Conservation (phyloP, 495 filamentous ascomycete genomes). For the Xylaria telfairii region DNA sequence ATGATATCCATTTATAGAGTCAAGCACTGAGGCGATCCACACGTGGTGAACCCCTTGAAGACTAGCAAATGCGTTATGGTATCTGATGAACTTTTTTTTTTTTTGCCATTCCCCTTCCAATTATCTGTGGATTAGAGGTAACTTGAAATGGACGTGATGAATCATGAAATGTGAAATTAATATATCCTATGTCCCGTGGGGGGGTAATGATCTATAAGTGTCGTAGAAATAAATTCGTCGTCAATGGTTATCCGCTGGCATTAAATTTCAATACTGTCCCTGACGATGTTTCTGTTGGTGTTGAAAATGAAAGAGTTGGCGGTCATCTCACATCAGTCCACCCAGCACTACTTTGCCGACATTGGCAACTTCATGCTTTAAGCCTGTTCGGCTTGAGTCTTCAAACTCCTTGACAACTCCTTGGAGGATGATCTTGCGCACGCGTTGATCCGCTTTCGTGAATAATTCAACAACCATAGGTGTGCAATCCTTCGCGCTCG, state of each 20-base stretch:
- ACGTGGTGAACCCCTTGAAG: slow-evolving; percentile 64
- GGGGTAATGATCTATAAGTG: background rate
- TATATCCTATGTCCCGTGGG: slow-evolving; percentile 7
- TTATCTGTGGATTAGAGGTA: background rate
- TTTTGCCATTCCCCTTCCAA: background rate
- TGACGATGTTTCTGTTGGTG: background rate
- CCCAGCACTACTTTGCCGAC: slow-evolving; percentile 89
- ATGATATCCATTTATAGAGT: slow-evolving; percentile 99
- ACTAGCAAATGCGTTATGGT: slow-evolving; percentile 77
- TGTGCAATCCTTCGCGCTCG: slow-evolving; percentile 66
- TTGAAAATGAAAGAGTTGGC: background rate
- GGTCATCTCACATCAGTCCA: slow-evolving; percentile 74
- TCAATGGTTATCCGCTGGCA: background rate
- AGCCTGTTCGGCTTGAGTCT: slow-evolving; percentile 74
- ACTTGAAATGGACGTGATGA: background rate
- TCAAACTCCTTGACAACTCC: slow-evolving; percentile 92
- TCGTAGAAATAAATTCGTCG: background rate
- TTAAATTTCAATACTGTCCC: background rate
- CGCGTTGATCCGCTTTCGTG: slow-evolving; percentile 81
- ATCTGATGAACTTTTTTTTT: slow-evolving; percentile 78
- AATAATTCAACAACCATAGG: slow-evolving; percentile 78
- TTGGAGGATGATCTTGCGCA: slow-evolving; percentile 85
- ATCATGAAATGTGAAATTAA: background rate
- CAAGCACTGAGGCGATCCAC: slow-evolving; percentile 90
- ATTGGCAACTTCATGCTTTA: slow-evolving; percentile 79